Base-by-base conservation (phyloP, 2,329 filamentous ascomycete species). In the Alternaria brassicicola region DNA sequence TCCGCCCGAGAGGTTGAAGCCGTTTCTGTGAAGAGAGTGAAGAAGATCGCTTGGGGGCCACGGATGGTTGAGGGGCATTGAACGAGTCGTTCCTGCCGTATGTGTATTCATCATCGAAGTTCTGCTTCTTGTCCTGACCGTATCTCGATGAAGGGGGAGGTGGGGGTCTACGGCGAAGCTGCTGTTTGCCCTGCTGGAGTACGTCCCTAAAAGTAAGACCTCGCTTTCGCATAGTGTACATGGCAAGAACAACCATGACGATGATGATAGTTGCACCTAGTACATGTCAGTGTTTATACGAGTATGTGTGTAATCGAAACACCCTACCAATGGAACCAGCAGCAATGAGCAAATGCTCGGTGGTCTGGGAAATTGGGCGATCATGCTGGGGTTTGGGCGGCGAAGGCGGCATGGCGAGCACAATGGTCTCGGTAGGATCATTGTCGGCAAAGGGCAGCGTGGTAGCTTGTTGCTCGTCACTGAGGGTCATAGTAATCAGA, bases 321-420 rank as follows among this genome's bases (percentile, higher is more conserved):
- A 47, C 12, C 55, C 9, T 61, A 75, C 76, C 76, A 55, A 78
- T 78, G n/a, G 76, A 78, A 8, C 76, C 76, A 55, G 76, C 76
- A 51, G 76, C 76, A 26, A 78, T 78, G 28, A 78, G 71, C 57
- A 77, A 54, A 52, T 78, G 76, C 52, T 77, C 68, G n/a, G 76
- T 78, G 7, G 72, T 71, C 36, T 74, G 67, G 7, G 76, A 78
- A 30, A 78, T 57, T 13, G 41, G 69, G 23, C 64, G 57, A 38
- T 63, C n/a, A 62, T 57, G 30, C 62, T 63, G 31, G 58, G 63
- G 31, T 58, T 49, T 25, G 17, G 59, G 57, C 31, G 51, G 38
- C 26, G 67, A 65, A 26, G 69, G 66, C 15, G 64, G 51, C 35
- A 72, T 54, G 12, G 66, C 52, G 8, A 73, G 63, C 15, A 71